These are phyloP conservation scores for Apiotrichum mycotoxinovorans DNA, from an alignment of 1,284 basidiomycete species.

Conservation along the genomic window DNA sequence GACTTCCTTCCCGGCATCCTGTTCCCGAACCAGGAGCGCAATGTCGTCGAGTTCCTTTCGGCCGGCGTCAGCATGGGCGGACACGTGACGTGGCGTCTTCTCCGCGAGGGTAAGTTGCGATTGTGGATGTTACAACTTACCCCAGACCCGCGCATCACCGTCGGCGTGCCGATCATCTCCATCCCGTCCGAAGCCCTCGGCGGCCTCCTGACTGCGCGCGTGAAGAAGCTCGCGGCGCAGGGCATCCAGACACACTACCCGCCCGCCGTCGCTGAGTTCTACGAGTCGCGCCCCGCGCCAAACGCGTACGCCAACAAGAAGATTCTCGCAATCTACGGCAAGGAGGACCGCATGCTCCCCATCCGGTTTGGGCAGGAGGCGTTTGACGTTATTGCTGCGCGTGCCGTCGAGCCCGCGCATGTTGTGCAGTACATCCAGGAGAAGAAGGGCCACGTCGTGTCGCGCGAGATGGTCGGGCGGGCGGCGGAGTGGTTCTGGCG, in stretches of 20 bases:
- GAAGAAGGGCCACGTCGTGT: constrained; percentile 8
- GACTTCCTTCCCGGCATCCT: constrained; percentile 70
- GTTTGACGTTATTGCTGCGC: not conserved
- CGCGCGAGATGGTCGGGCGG: constrained; percentile 6
- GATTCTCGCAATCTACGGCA: constrained; percentile 63
- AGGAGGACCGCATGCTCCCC: constrained; percentile 45
- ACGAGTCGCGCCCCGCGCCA: constrained; percentile 53
- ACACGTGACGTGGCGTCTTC: constrained; percentile 17
- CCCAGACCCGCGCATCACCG: constrained; percentile 62
- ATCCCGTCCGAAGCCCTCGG: constrained; percentile 69
- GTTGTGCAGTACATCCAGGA: not conserved
- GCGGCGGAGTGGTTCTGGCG: constrained; percentile 10
- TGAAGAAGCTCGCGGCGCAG: constrained; percentile 55
- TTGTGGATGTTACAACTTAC: not conserved
- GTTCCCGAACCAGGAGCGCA: constrained; percentile 64
- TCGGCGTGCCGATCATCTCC: constrained; percentile 69
- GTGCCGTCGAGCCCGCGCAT: not conserved
- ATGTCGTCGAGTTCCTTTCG: constrained; percentile 61
- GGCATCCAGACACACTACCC: constrained; percentile 2
- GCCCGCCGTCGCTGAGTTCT: constrained; percentile 52
- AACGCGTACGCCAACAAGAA: constrained; percentile 63
- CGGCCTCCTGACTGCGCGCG: constrained; percentile 56
- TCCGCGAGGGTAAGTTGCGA: constrained; percentile 10
- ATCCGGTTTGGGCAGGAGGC: constrained; percentile 17
- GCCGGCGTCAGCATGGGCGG: constrained; percentile 52